phyloP scores from a whole-genome alignment of 495 filamentous ascomycete species.

The Tuber magnatum region DNA sequence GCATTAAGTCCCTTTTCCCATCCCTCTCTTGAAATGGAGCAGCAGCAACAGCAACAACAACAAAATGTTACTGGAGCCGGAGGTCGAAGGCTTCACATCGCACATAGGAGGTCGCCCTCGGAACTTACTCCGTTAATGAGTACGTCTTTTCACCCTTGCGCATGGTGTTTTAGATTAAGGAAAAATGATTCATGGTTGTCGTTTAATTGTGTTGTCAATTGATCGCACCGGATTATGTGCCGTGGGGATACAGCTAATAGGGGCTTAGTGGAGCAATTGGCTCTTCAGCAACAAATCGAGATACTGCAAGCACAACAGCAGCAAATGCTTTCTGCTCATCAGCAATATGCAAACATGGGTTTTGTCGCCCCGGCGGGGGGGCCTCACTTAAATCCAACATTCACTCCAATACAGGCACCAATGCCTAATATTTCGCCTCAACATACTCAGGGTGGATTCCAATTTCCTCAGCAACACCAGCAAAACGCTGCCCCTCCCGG shows the following conservation, averaged over 20 bases:
- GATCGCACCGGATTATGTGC: neutral
- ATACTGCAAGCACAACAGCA: conserved; percentile 96
- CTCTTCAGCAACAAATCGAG: conserved; percentile 98
- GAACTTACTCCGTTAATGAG: conserved; percentile 98
- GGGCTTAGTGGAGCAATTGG: conserved; percentile 84
- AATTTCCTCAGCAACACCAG: conserved; percentile 78
- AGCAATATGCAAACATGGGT: conserved; percentile 96
- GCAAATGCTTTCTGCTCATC: conserved; percentile 89
- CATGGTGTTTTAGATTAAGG: conserved; percentile 11
- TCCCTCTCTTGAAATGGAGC: conserved; percentile 7
- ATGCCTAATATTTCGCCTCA: conserved; percentile 69
- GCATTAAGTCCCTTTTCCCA: neutral
- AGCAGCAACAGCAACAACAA: conserved; percentile 70
- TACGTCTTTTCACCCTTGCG: conserved; percentile 53
- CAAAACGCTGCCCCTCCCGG: conserved; percentile 63
- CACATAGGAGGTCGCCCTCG: conserved; percentile 92
- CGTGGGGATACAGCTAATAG: conserved; percentile 32
- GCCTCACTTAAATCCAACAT: conserved; percentile 58
- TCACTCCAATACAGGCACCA: conserved; percentile 58
- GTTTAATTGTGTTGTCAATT: neutral
- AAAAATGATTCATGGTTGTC: neutral
- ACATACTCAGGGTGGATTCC: conserved; percentile 63
- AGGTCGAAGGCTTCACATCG: conserved; percentile 91
- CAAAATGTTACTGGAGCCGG: conserved; percentile 61
- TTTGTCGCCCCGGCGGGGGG: conserved; percentile 74